phyloP scores from a whole-genome alignment of 257 asterid species.

The Capsicum pubescens region DNA sequence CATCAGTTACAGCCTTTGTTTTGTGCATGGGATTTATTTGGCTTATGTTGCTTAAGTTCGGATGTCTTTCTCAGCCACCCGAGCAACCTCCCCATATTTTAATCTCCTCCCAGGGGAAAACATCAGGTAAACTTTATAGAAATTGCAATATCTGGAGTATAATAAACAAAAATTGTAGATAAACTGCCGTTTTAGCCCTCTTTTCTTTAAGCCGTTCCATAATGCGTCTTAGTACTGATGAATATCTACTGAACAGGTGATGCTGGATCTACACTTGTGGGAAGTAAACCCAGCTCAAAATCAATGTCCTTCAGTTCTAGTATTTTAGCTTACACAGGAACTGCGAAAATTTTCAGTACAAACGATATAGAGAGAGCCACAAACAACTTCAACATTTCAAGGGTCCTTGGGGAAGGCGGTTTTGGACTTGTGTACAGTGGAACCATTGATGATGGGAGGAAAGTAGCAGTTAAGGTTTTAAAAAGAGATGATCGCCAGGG shows the following conservation, averaged over 20 bases:
- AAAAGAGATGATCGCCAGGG: slow-evolving; percentile 88
- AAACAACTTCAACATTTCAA: slow-evolving; percentile 53
- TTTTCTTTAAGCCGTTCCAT: not conserved
- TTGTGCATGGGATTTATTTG: slow-evolving; percentile 63
- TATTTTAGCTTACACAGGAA: slow-evolving; percentile 68
- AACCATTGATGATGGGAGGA: slow-evolving; percentile 70
- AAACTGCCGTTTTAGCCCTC: not conserved
- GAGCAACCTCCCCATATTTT: slow-evolving; percentile 42
- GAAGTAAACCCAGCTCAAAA: slow-evolving; percentile 63
- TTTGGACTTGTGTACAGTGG: slow-evolving; percentile 92
- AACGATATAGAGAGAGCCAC: slow-evolving; percentile 70
- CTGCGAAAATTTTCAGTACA: slow-evolving; percentile 67
- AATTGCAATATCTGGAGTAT: not conserved
- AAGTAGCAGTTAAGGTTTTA: slow-evolving; percentile 80
- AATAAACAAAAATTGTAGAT: slow-evolving; percentile 1
- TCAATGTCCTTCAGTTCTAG: slow-evolving; percentile 71
- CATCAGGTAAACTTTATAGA: slow-evolving; percentile 53
- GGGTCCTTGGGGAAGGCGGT: slow-evolving; percentile 87
- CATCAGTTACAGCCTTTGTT: slow-evolving; percentile 69
- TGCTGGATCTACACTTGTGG: slow-evolving; percentile 46
- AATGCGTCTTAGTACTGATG: not conserved
- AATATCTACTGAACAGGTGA: slow-evolving; percentile 50
- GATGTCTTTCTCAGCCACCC: slow-evolving; percentile 35
- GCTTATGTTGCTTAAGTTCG: slow-evolving; percentile 56
- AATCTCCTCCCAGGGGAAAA: slow-evolving; percentile 47